Base-by-base conservation (phyloP, 2,329 filamentous ascomycete genomes). In the Epichloe aotearoae region DNA sequence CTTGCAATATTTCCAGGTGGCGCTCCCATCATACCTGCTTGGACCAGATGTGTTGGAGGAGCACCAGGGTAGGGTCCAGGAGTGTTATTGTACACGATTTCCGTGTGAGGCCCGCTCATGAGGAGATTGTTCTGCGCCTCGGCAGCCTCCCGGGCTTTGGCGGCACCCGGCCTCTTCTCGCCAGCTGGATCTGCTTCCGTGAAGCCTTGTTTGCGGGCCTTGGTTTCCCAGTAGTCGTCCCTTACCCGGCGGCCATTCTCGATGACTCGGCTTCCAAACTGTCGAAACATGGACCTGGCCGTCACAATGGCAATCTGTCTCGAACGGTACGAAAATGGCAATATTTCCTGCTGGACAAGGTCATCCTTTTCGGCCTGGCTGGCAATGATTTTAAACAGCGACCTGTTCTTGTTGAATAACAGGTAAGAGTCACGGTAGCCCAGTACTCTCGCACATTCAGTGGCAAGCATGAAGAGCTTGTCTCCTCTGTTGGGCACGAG, bases 201-300 rank as follows among this genome's bases (percentile, higher is more conserved):
- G 64, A 98, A 98, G 11, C 93, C 93, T 68, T 98, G 93, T 69
- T 97, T 98, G 46, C 86, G 79, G 7, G 93, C 93, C 69, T 97
- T 97, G 62, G 84, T 87, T 68, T 97, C 93, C 93, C 93, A 98
- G 69, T 98, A 98, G 65, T 98, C 93, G 68, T 98, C 93, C 47
- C 93, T 84, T 41, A 98, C 93, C 52, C 93, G 78, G 55, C 91
- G 80, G 36, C 93, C 93, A 61, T 90, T 87, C 37, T 86, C 82
- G 56, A 98, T 93, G 49, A 98, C 85, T 55, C 93, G 80, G 66
- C 90, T 96, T 46, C 93, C 93, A 66, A 98, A 98, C 66, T 98
- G 93, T 42, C 93, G 83, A 68, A 97, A 98, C 93, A 98, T 98
- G 59, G 91, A 97, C 56, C 88, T 83, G 33, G 93, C 93, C 1